Percentiles rank a stretch among this genome's conserved stretches.
Evolutionary conservation across 1,284 basidiomycete genomes (phyloP).

Genomic region (Cerioporus squamosus): DNA sequence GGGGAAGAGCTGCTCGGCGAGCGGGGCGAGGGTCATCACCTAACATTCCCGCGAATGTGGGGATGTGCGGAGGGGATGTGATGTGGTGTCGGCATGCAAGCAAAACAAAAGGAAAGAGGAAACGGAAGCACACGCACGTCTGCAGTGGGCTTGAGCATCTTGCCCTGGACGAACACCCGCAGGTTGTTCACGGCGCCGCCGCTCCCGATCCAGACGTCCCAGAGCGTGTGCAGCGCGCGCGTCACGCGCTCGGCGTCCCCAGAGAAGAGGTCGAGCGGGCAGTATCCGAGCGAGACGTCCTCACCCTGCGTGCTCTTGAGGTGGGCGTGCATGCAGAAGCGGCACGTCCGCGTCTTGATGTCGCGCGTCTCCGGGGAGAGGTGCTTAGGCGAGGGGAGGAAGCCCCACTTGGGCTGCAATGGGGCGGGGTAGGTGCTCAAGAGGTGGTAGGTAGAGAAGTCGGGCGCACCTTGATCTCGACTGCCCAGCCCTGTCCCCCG

Average conservation of each 20-base stretch:
- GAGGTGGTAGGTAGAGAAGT: constrained; percentile 10
- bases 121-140: constrained; percentile 51
- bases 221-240: constrained; percentile 74
- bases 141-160: constrained; percentile 54
- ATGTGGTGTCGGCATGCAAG: neutral
- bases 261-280: constrained; percentile 89
- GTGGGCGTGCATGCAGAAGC: constrained; percentile 88
- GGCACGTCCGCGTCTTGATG: constrained; percentile 75
- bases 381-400: constrained; percentile 68
- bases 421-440: too few species aligned
- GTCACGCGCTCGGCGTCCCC: constrained; percentile 57
- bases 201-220: constrained; percentile 70
- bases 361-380: constrained; percentile 58
- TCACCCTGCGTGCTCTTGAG: constrained; percentile 48
- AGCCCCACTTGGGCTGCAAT: constrained; percentile 91
- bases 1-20: constrained; percentile 17
- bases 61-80: neutral
- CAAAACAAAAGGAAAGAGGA: constrained; percentile 6
- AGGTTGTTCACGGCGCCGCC: constrained; percentile 78
- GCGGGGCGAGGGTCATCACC: constrained; percentile 16
- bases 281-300: constrained; percentile 61
- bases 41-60: neutral
- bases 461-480: constrained; percentile 84
- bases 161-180: constrained; percentile 74
- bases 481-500: constrained; percentile 60